Evolutionary conservation across 2,329 filamentous ascomycete genomes (phyloP).

Genomic region (Xylaria sp.): DNA sequence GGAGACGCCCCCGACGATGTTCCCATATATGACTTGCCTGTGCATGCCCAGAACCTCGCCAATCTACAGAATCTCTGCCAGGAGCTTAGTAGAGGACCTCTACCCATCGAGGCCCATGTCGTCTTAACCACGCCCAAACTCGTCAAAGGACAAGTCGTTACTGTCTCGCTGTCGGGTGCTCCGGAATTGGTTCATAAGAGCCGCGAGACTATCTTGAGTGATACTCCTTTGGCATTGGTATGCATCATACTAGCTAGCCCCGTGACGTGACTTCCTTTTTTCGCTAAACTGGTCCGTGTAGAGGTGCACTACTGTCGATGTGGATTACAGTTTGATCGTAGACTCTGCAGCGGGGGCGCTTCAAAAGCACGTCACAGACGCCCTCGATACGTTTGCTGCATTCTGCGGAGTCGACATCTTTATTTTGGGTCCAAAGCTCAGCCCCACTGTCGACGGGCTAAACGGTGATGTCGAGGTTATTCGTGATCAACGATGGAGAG

Average conservation of each 20-base stretch:
- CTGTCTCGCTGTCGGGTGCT: conserved; percentile 89
- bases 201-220: conserved; percentile 87
- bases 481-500: conserved; percentile 88
- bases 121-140: conserved; percentile 83
- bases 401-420: conserved; percentile 98
- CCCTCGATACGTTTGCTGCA: conserved; percentile 85
- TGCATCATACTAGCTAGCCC: conserved; percentile 52
- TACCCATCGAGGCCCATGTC: conserved; percentile 85
- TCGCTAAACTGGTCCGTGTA: conserved; percentile 57
- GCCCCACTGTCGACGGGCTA: conserved; percentile 78
- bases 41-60: conserved; percentile 87
- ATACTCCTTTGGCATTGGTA: conserved; percentile 93
- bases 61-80: conserved; percentile 82
- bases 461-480: conserved; percentile 84
- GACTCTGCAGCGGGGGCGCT: conserved; percentile 75
- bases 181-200: conserved; percentile 90
- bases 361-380: conserved; percentile 80
- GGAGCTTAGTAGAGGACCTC: conserved; percentile 76
- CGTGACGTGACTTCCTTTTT: conserved; percentile 36
- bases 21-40: conserved; percentile 88
- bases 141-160: conserved; percentile 77
- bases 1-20: conserved; percentile 86
- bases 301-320: conserved; percentile 93
- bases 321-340: conserved; percentile 90
- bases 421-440: conserved; percentile 87